Conservation (phyloP, 176 grass and related monocot species). For the Oryza glumipatula region DNA sequence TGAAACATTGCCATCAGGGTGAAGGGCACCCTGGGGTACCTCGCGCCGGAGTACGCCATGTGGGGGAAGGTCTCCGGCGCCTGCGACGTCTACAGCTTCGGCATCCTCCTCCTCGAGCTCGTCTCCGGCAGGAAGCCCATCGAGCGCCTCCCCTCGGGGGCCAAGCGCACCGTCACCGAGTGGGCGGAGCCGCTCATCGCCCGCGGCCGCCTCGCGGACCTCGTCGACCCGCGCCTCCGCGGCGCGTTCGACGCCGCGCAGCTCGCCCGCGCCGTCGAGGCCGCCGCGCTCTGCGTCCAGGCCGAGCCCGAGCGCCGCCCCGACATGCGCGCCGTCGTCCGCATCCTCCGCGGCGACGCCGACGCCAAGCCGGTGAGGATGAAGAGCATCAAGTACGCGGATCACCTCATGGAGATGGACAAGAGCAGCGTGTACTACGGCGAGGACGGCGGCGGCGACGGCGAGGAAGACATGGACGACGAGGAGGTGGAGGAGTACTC, state of each 20-base stretch:
- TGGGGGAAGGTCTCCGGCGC: constrained; percentile 70
- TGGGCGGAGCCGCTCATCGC: constrained; percentile 61
- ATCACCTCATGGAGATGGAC: constrained; percentile 59
- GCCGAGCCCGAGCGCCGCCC: constrained; percentile 43
- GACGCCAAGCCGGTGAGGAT: constrained; percentile 24
- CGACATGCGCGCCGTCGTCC: constrained; percentile 54
- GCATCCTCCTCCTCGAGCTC: constrained; percentile 59
- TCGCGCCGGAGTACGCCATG: constrained; percentile 59
- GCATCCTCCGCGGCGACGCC: constrained; percentile 39
- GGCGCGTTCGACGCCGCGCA: constrained; percentile 49
- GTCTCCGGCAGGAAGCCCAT: constrained; percentile 52
- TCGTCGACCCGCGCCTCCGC: constrained; percentile 56
- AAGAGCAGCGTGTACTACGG: constrained; percentile 41
- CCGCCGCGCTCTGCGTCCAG: constrained; percentile 58
- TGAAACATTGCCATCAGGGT: constrained; percentile 45
- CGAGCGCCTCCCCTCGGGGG: constrained; percentile 48
- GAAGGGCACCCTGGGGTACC: constrained; percentile 57
- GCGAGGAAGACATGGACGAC: not conserved
- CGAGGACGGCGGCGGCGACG: not conserved
- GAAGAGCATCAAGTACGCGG: constrained; percentile 59
- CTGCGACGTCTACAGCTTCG: constrained; percentile 81
- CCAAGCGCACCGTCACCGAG: constrained; percentile 62
- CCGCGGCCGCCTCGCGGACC: constrained; percentile 37
- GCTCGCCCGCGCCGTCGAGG: constrained; percentile 45
- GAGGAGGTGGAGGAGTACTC: constrained; percentile 41